Base-by-base conservation (phyloP, 192 early-diverging fungal genomes). In the Glomus cerebriforme region DNA sequence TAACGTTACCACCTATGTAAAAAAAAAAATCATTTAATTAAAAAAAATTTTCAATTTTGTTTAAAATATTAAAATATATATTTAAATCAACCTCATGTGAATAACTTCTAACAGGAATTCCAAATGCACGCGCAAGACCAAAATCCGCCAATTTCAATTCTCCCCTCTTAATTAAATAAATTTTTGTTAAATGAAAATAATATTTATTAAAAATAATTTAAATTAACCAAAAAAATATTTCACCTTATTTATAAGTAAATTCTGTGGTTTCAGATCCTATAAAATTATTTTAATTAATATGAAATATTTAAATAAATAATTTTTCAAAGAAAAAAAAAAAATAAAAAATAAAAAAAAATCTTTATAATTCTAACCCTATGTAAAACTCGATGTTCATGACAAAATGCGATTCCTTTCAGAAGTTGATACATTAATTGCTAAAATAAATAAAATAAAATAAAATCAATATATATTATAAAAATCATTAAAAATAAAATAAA, bases 381-480 rank as follows among this genome's bases (percentile, higher is more conserved):
- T 63, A 99, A 84, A 26, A 99, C 96, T 31, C 97, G 87, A 85
- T 98, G 92, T 79, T 95, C 92, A 83, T 99, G 98, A 83, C 97
- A 98, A 84, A 94, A 99, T n/a, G 94, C 95, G 43, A 99, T 93
- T 27, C 97, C 98, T 77, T 91, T 92, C 76, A 99, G 81, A 77
- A 99, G 88, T 86, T 99, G 98, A 82, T 96, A 99, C 94, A 99
- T 96, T 78, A 98, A 85, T 86, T 96, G 91, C 94, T 95, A 81
- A 43, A 43, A 43, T 32, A 67, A 54, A 13, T 27, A 35, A 65
- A 66, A n/a, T 35, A 59, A 74, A 37, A 3, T 15, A 54, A 7
- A 2, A 29, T 65, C 35, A 17, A 73, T 58, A 79, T 22, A 35
- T 59, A 32, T 13, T 9, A 65, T 12, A 1, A 37, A 72, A 35